Evolutionary conservation across 192 early-diverging fungal genomes (phyloP), one percentile per base, ranked within the genome.

Genomic region (Allomyces macrogynus): DNA sequence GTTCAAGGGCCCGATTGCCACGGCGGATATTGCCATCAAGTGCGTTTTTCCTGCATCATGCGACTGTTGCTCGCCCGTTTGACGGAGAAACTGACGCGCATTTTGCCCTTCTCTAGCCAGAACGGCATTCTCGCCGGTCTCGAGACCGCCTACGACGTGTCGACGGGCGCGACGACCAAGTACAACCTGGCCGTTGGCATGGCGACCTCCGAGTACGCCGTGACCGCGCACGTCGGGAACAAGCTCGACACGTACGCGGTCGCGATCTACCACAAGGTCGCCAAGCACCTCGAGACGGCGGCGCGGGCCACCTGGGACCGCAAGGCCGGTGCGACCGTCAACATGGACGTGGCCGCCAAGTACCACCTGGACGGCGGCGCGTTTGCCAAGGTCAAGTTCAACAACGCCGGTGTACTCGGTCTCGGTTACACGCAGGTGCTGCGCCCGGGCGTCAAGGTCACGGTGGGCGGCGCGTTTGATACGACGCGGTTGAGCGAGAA

Each of bases 191-290:
- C 89, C 64, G 65, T 91, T 64, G 96, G 91, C 32, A 96, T 89
- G 81, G 78, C 83, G 60, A 84, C 84, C 62, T 82, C 78, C 64
- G 90, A 95, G 74, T 99, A 96, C 81, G 72, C 82, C 67, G 80
- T 95, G 66, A 78, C 91, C 64, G 76, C 97, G 63, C 87, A 91
- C 73, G 90, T 90, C 76, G 83, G 84, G 71, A 92, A 94, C 87
- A 87, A 86, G 40, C 81, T 97, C 72, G 82, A 78, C 80, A 70
- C 83, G 71, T 93, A 89, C 81, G 77, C 93, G 67, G 87, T 91
- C 64, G 87, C 92, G 18, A 94, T 93, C 88, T 95, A 88, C 87
- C 96, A 99, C 82, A 88, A 89, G 68, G 90, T 99, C 65, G 88
- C 81, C 73, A 63, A 80, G 67, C 81, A 86, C 63, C 84, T 97